phyloP scores from a whole-genome alignment of 129 eudicot genomes.

The Deinandra increscens region DNA sequence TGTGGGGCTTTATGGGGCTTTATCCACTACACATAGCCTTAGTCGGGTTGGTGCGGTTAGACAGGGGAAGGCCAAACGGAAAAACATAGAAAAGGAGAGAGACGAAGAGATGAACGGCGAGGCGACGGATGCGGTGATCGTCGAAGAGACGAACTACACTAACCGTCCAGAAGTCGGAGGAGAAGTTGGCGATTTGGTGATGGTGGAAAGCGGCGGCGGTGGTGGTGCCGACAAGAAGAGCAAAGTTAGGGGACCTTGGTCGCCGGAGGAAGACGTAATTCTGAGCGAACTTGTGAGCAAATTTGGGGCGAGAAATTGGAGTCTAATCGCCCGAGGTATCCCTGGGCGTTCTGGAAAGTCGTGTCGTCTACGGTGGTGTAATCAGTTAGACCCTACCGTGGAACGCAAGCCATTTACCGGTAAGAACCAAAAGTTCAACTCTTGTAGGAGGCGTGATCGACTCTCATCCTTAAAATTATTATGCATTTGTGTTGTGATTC shows the following conservation, averaged over 20 bases:
- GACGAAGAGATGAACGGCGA: constrained; percentile 27
- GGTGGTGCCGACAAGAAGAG: constrained; percentile 23
- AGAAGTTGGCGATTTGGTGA: constrained; percentile 18
- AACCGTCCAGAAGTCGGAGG: constrained; percentile 14
- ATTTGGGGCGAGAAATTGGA: constrained; percentile 80
- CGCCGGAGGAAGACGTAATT: constrained; percentile 63
- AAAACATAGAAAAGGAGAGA: neutral
- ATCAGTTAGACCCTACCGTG: constrained; percentile 71
- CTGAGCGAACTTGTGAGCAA: constrained; percentile 51
- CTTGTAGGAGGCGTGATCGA: neutral
- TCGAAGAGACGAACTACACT: constrained; percentile 11
- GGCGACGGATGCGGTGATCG: constrained; percentile 16
- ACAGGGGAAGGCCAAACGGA: constrained; percentile 23
- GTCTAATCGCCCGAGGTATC: constrained; percentile 64
- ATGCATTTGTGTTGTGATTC: constrained; percentile 7
- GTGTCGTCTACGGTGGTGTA: constrained; percentile 84
- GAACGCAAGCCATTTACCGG: constrained; percentile 82
- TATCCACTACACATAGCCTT: too few relatives aligned
- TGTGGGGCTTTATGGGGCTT: too few relatives aligned
- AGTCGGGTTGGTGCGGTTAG: constrained; percentile 47
- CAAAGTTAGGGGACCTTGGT: constrained; percentile 65
- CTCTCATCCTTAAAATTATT: neutral
- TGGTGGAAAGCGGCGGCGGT: constrained; percentile 21
- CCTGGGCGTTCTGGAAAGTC: constrained; percentile 79
- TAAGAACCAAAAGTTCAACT: constrained; percentile 4